Evolutionary conservation across 1,139 yeast species (phyloP).

Genomic region (Kodamaea ohmeri): DNA sequence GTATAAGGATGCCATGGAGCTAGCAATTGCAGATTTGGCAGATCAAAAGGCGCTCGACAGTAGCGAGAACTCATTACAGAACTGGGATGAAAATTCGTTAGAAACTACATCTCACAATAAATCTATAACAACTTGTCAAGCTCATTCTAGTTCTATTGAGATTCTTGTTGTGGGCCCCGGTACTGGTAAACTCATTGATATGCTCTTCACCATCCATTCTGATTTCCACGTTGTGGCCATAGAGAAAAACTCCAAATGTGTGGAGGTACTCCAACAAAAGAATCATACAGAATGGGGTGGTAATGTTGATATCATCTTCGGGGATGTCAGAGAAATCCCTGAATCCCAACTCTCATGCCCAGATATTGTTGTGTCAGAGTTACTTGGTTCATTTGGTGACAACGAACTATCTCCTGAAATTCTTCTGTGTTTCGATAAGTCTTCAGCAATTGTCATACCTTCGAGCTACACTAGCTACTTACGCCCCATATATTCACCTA

Average conservation of each 20-base stretch:
- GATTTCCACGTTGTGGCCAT: conserved; percentile 32
- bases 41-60: background rate
- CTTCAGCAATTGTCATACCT: conserved; percentile 58
- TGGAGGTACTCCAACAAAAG: conserved; percentile 40
- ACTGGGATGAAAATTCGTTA: too few relatives aligned
- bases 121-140: too few relatives aligned
- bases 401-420: conserved; percentile 89
- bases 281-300: conserved; percentile 45
- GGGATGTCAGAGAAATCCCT: conserved; percentile 45
- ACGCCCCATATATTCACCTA: conserved; percentile 65
- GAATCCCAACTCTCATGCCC: conserved; percentile 3
- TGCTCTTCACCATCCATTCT: conserved; percentile 31
- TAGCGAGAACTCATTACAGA: too few relatives aligned
- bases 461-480: conserved; percentile 54
- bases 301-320: conserved; percentile 46
- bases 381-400: conserved; percentile 88
- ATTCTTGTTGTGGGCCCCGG: conserved; percentile 84
- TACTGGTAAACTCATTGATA: conserved; percentile 71
- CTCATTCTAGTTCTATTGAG: too few relatives aligned
- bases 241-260: conserved; percentile 71
- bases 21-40: conserved; percentile 46
- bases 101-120: too few relatives aligned
- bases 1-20: conserved; percentile 63
- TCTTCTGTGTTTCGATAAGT: conserved; percentile 17
- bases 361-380: conserved; percentile 71